Conservation (phyloP, 2,329 filamentous ascomycete species). For the Aspergillus arachidicola region DNA sequence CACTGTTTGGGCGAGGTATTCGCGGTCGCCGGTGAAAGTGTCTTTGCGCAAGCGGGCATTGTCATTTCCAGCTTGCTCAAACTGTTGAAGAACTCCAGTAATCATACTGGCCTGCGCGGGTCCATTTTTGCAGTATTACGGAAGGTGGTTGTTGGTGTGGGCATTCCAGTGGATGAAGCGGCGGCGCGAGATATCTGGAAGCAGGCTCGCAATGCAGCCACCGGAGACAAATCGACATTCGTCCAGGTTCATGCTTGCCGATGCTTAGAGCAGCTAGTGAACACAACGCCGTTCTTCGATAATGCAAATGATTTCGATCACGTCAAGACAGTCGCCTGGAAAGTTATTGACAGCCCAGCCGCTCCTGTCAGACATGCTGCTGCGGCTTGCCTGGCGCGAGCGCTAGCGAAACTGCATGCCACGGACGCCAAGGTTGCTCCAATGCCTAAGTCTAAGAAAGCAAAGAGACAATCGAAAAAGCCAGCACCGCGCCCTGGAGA, state of each 20-base stretch:
- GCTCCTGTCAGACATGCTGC: conserved; percentile 79
- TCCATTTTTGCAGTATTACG: conserved; percentile 74
- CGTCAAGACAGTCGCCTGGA: conserved; percentile 79
- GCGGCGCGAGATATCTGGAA: conserved; percentile 94
- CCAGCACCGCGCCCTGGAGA: conserved; percentile 59
- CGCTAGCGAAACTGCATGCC: conserved; percentile 79
- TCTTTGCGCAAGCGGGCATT: conserved; percentile 77
- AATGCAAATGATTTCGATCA: conserved; percentile 90
- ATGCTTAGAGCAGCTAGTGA: conserved; percentile 74
- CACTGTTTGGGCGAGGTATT: conserved; percentile 87
- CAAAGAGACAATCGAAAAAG: conserved; percentile 73
- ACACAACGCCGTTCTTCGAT: conserved; percentile 77
- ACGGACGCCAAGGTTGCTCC: conserved; percentile 56
- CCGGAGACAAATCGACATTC: conserved; percentile 78
- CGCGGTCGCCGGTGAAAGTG: conserved; percentile 89
- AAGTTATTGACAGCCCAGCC: conserved; percentile 78
- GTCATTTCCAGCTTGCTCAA: conserved; percentile 74
- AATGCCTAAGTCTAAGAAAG: conserved; percentile 65
- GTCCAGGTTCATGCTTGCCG: conserved; percentile 78
- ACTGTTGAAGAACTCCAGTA: conserved; percentile 75
- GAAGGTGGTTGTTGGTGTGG: conserved; percentile 76
- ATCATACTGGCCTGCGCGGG: conserved; percentile 78
- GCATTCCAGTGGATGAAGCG: conserved; percentile 76
- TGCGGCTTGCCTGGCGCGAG: conserved; percentile 79
- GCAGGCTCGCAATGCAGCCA: conserved; percentile 74